A percentile compares a stretch with the other conserved stretches of the same genome.
These are phyloP conservation scores for Kazachstania martiniae DNA, from an alignment of 805 yeast species.

Conservation along the genomic window DNA sequence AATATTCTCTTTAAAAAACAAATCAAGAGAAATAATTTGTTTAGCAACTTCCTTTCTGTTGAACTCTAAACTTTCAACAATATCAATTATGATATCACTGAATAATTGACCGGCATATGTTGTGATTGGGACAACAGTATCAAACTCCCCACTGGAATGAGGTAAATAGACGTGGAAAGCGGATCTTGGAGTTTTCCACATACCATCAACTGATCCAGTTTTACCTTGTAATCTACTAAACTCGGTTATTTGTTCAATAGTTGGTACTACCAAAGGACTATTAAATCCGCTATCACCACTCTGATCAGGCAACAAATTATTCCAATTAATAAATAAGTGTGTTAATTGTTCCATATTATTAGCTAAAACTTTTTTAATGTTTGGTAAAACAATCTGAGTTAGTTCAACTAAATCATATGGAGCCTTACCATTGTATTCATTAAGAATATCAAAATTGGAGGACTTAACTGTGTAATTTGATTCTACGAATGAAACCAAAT, in stretches of 20 bases:
- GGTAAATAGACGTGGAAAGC: constrained; percentile 50
- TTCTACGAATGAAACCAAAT: constrained; percentile 38
- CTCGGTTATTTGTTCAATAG: constrained; percentile 26
- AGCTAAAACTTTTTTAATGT: constrained; percentile 32
- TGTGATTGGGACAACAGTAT: constrained; percentile 50
- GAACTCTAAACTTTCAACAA: constrained; percentile 72
- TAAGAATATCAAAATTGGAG: constrained; percentile 15
- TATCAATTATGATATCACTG: constrained; percentile 65
- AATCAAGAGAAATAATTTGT: constrained; percentile 64
- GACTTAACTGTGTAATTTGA: constrained; percentile 12
- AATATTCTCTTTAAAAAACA: constrained; percentile 54
- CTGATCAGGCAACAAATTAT: constrained; percentile 26
- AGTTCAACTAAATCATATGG: constrained; percentile 45
- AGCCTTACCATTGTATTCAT: constrained; percentile 17
- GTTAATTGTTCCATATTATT: constrained; percentile 33
- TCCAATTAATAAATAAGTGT: constrained; percentile 31
- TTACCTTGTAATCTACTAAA: constrained; percentile 27
- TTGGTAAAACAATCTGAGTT: constrained; percentile 41
- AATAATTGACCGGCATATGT: constrained; percentile 50
- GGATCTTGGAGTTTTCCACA: constrained; percentile 58
- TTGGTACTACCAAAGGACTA: constrained; percentile 28
- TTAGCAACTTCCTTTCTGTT: constrained; percentile 80
- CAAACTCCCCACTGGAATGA: constrained; percentile 40
- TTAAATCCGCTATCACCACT: constrained; percentile 25
- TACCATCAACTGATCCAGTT: constrained; percentile 41